phyloP scores from a whole-genome alignment of 106 monocot genomes.

The Allium sativum region DNA sequence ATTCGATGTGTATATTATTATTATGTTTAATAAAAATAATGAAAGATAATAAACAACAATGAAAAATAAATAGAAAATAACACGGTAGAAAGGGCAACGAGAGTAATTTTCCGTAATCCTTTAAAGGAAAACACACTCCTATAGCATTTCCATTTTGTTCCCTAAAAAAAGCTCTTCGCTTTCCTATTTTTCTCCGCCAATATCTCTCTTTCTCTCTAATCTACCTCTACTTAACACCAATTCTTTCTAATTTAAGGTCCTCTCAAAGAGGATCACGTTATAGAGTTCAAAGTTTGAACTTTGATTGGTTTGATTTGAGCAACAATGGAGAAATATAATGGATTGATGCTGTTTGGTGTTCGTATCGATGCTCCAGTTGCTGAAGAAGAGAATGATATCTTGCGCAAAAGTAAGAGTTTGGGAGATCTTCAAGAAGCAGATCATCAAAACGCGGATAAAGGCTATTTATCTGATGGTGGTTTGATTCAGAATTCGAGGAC shows the following conservation, averaged over 20 bases:
- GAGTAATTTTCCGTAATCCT: too few relatives aligned
- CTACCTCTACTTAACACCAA: not conserved
- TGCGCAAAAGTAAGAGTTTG: constrained; percentile 34
- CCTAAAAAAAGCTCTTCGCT: not conserved
- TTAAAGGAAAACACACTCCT: too few relatives aligned
- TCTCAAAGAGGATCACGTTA: not conserved
- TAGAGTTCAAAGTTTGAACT: not conserved
- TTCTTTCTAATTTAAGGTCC: not conserved
- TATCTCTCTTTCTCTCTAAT: not conserved
- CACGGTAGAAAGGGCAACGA: not conserved
- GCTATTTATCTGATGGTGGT: constrained; percentile 25
- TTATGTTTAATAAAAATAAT: not conserved
- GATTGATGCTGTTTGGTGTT: not conserved
- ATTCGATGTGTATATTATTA: not conserved
- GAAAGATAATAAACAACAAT: not conserved
- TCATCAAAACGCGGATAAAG: constrained; percentile 6
- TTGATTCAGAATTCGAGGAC: constrained; percentile 8
- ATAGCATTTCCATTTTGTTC: too few relatives aligned
- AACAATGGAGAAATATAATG: not conserved
- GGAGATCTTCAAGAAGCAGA: constrained; percentile 12
- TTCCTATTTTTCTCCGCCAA: not conserved
- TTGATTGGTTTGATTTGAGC: not conserved
- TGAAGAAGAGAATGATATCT: constrained; percentile 14
- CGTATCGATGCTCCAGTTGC: not conserved
- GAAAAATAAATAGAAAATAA: not conserved